A percentile compares a stretch with the other conserved stretches of the same genome.
Conservation (phyloP, 2,329 filamentous ascomycete genomes). For the Colletotrichum paranaense region DNA sequence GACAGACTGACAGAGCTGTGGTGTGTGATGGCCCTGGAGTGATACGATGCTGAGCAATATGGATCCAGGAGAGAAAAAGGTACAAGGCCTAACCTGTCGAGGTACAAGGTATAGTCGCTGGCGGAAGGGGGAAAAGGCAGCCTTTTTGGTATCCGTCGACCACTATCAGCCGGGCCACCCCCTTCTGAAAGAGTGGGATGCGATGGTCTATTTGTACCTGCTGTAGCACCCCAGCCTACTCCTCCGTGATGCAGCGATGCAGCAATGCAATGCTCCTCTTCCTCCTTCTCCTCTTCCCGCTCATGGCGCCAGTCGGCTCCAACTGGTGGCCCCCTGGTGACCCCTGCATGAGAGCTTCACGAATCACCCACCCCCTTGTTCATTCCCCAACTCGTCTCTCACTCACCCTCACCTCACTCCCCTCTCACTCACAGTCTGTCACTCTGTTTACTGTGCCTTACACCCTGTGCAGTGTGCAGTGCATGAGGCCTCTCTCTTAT, state of each 20-base stretch:
- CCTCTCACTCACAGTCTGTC: background rate
- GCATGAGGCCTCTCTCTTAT: background rate
- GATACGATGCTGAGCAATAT: background rate
- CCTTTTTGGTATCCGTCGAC: constrained; percentile 7
- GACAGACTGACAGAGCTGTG: background rate
- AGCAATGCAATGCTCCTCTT: background rate
- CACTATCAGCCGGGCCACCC: constrained; percentile 22
- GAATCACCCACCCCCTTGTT: background rate
- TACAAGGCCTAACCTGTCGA: background rate
- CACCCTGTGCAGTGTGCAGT: background rate
- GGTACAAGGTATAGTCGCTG: constrained; percentile 5
- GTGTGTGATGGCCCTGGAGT: background rate
- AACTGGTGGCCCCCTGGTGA: background rate
- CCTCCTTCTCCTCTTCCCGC: too few species aligned
- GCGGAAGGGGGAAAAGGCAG: background rate
- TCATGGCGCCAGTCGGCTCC: constrained; percentile 19
- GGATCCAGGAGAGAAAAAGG: background rate
- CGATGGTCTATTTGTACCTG: constrained; percentile 33
- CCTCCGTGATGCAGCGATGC: background rate
- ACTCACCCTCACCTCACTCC: background rate
- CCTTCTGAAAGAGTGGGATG: constrained; percentile 34
- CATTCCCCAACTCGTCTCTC: background rate
- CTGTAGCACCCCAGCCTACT: constrained; percentile 4
- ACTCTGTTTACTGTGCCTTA: background rate
- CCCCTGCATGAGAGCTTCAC: background rate